Evolutionary conservation across 179 eudicot species (phyloP), one percentile per base, ranked within the genome.

Genomic region (Nepenthes alata): DNA sequence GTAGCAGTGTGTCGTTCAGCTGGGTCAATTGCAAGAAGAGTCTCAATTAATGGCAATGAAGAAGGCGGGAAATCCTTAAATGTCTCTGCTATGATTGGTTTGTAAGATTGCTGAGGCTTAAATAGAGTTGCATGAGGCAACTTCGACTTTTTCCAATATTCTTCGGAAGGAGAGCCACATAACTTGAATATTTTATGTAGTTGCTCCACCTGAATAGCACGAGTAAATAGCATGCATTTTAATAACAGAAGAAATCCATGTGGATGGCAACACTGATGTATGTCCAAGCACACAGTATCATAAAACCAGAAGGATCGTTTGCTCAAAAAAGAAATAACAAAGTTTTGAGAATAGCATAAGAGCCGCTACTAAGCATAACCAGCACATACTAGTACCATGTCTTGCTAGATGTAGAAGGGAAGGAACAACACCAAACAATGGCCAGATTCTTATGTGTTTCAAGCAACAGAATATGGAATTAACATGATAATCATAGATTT

Each of bases 71-170:
- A 87, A 74, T 85, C 77, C 67, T 75, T 87, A 66, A 87, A 87
- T 11, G 88, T 84, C 54, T 87, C 86, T 11, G 58, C 53, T 71
- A 87, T 82, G 67, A n/a, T n/a, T n/a, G n/a, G 74, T 77, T 70
- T 87, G 66, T 87, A 87, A 12, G 90, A 70, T 49, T 84, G 84
- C 61, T 84, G 95, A 60, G 95, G 95, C 77, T 75, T 87, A 74
- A 87, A 87, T 51, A 87, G 77, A 47, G 90, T 82, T 58, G 95
- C 90, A 74, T 87, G 90, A 16, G 95, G 90, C 65, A 87, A 72
- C 77, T 81, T 82, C 13, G 90, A 87, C 78, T 74, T 87, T 69
- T 80, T 87, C 95, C 95, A 87, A 60, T 87, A 87, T 59, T 80
- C 86, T 51, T 87, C 90, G 2, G 85, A 71, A 49, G 94, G 94